A percentile compares a stretch with the other conserved stretches of the same genome.
Conservation (phyloP, 78 protist genomes). For the Dictyostelium purpureum region DNA sequence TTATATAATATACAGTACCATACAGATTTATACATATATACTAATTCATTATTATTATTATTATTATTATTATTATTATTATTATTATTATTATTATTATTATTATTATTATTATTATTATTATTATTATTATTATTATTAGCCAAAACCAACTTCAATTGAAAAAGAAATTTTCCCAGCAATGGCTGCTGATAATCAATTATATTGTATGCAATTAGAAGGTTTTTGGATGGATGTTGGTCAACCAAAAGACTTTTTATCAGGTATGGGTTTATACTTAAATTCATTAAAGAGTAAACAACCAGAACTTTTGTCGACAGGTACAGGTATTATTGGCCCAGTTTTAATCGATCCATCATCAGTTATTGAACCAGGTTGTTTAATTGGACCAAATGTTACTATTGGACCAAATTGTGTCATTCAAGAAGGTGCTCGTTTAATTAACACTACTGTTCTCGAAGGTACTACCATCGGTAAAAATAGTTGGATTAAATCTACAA, state of each 20-base stretch:
- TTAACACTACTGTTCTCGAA: slow-evolving; percentile 73
- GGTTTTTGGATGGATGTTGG: slow-evolving; percentile 98
- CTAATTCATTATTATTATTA: neutral
- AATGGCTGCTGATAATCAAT: slow-evolving; percentile 89
- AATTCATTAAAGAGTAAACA: slow-evolving; percentile 23
- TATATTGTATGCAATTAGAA: slow-evolving; percentile 89
- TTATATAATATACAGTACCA: neutral
- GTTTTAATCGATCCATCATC: slow-evolving; percentile 87
- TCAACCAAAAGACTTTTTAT: slow-evolving; percentile 88
- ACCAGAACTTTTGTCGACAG: slow-evolving; percentile 68
- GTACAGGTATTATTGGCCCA: slow-evolving; percentile 70
- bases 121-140: neutral
- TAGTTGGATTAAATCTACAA: slow-evolving; percentile 79
- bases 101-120: neutral
- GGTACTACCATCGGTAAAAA: slow-evolving; percentile 74
- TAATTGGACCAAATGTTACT: slow-evolving; percentile 93
- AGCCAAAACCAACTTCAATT: slow-evolving; percentile 69
- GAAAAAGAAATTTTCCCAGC: slow-evolving; percentile 93
- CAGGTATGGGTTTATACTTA: slow-evolving; percentile 58
- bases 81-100: neutral
- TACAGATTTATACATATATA: neutral
- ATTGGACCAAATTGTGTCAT: slow-evolving; percentile 91
- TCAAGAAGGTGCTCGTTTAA: slow-evolving; percentile 87
- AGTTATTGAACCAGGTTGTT: slow-evolving; percentile 86
- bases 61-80: neutral